phyloP scores from a whole-genome alignment of 352 stramenopile species.

The Pythium rishiriense region DNA sequence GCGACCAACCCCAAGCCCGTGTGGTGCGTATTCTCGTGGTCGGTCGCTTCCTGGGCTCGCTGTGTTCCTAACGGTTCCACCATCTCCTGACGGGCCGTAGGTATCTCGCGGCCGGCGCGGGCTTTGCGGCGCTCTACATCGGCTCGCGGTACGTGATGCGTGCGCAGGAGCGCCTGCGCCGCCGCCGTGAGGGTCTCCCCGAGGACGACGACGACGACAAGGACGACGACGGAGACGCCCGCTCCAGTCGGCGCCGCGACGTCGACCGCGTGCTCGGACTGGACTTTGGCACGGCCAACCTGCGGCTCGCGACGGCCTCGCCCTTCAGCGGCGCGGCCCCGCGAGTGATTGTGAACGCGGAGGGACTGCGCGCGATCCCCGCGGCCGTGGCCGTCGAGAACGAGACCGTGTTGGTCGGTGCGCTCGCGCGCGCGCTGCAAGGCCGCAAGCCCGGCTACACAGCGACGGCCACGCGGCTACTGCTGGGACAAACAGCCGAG shows the following conservation, averaged over 20 bases:
- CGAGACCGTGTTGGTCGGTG: slow-evolving; percentile 47
- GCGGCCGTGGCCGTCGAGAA: slow-evolving; percentile 66
- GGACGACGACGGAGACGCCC: slow-evolving; percentile 10
- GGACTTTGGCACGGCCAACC: slow-evolving; percentile 54
- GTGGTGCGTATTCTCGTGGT: slow-evolving; percentile 33
- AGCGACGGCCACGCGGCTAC: slow-evolving; percentile 47
- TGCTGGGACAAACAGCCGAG: slow-evolving; percentile 36
- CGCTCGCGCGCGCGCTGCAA: slow-evolving; percentile 47
- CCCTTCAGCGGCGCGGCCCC: slow-evolving; percentile 24
- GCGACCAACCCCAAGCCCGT: slow-evolving; percentile 49
- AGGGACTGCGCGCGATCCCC: slow-evolving; percentile 52
- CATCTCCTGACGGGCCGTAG: neutral
- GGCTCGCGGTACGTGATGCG: slow-evolving; percentile 60
- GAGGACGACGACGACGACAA: slow-evolving; percentile 34
- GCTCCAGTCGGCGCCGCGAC: neutral
- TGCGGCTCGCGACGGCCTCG: slow-evolving; percentile 47
- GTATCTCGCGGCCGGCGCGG: slow-evolving; percentile 39
- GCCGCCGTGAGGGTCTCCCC: slow-evolving; percentile 42
- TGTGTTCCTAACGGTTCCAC: neutral
- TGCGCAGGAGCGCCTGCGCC: slow-evolving; percentile 55
- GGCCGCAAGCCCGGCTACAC: slow-evolving; percentile 61
- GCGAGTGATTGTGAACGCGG: slow-evolving; percentile 57
- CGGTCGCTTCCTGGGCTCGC: neutral
- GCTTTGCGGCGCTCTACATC: slow-evolving; percentile 49
- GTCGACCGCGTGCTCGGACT: slow-evolving; percentile 50